A percentile compares a stretch with the other conserved stretches of the same genome.
These are phyloP conservation scores for Avena insularis DNA, from an alignment of 176 grass and related monocot species.

Conservation along the genomic window DNA sequence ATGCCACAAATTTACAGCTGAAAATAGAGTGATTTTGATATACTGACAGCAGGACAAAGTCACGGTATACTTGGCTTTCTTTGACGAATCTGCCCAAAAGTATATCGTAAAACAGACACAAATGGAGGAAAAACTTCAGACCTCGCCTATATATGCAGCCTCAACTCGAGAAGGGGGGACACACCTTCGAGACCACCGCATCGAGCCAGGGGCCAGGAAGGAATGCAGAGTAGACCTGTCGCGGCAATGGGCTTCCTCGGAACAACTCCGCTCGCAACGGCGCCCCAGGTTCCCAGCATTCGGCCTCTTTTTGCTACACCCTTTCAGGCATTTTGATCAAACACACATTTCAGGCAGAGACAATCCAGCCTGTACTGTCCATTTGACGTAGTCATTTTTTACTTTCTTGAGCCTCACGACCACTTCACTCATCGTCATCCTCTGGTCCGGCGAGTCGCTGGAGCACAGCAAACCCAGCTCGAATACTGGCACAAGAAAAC, in stretches of 20 bases:
- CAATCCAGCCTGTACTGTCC: not conserved
- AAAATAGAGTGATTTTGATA: not conserved
- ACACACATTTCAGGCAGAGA: not conserved
- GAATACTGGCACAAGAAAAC: not conserved
- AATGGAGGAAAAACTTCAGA: not conserved
- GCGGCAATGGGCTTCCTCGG: not conserved
- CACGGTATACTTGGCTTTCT: not conserved
- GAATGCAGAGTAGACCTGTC: no score
- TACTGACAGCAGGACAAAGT: not conserved
- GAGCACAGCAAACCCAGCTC: slow-evolving; percentile 17
- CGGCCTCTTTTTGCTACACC: not conserved
- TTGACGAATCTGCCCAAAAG: not conserved
- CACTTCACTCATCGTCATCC: slow-evolving; percentile 1
- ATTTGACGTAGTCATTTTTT: not conserved
- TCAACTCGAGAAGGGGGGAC: no score
- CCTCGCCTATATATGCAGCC: no score
- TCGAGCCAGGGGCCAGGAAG: no score
- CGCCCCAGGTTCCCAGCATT: not conserved
- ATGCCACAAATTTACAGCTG: not conserved
- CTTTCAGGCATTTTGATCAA: not conserved
- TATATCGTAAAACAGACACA: no score
- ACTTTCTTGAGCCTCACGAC: not conserved
- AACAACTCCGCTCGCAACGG: not conserved
- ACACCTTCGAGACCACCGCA: not conserved
- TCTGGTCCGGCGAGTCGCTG: not conserved